These are phyloP conservation scores for Dothideomycetidae sp. DNA, from an alignment of 2,329 filamentous ascomycete genomes.

Conservation along the genomic window DNA sequence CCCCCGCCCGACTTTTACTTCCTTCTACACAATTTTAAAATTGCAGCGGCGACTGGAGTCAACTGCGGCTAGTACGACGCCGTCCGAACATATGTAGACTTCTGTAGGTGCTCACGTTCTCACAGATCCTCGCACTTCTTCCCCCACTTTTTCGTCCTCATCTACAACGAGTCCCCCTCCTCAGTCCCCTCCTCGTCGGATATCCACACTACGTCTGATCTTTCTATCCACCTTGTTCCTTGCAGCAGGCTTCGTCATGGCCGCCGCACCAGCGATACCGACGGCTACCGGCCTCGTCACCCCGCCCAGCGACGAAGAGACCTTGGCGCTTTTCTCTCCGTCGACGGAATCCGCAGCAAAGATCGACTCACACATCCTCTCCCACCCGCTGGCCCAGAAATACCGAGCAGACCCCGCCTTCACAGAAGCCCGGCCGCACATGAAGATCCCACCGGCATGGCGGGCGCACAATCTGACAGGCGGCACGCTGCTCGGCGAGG, in stretches of 20 bases:
- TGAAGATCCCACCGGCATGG: slow-evolving; percentile 64
- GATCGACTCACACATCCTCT: slow-evolving; percentile 60
- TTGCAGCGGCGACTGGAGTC: slow-evolving; percentile 1
- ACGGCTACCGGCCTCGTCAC: slow-evolving; percentile 36
- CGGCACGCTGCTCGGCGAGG: slow-evolving; percentile 60
- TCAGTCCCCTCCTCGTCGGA: slow-evolving; percentile 2
- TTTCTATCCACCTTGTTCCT: slow-evolving; percentile 36
- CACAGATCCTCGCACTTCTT: background rate
- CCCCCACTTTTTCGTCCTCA: background rate
- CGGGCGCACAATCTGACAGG: slow-evolving; percentile 66
- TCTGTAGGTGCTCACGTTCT: slow-evolving; percentile 1
- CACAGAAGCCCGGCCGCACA: slow-evolving; percentile 66
- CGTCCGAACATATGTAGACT: background rate
- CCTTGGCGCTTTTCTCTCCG: slow-evolving; percentile 50
- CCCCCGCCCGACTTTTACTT: slow-evolving; percentile 3
- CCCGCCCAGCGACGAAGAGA: slow-evolving; percentile 57
- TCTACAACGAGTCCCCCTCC: slow-evolving; percentile 1
- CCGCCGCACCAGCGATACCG: slow-evolving; percentile 38
- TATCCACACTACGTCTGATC: slow-evolving; percentile 19
- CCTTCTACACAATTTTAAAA: slow-evolving; percentile 3
- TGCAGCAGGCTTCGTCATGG: slow-evolving; percentile 43
- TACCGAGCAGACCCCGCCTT: slow-evolving; percentile 54
- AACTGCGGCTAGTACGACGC: background rate
- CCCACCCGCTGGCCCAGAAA: slow-evolving; percentile 56
- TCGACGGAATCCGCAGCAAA: slow-evolving; percentile 36